Base-by-base conservation (phyloP, 371 early-diverging fungal genomes). In the Actinomucor elegans region DNA sequence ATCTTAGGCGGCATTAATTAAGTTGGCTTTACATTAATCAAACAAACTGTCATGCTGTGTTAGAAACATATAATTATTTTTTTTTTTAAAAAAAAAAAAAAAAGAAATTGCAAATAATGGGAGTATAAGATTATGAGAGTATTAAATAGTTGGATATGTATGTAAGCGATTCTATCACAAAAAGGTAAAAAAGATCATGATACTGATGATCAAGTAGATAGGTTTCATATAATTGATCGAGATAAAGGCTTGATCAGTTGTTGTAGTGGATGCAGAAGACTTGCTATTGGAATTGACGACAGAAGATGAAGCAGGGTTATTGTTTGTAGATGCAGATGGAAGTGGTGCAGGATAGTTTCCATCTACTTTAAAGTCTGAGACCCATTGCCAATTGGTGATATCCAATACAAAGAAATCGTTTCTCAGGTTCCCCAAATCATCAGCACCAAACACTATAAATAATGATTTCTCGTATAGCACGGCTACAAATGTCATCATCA, bases 391-490 rank as follows among this genome's bases (percentile, higher is more conserved):
- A 42, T 61, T 40, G 0, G 6, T 26, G 31, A 52, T 35, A 20
- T 61, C 62, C 7, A 61, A 12, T 9, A 56, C 36, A 36, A 42
- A 47, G 31, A 56, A 58, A 42, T 52, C 58, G 28, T 58, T 58
- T 58, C 58, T 45, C 2, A 47, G 27, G 6, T 11, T 40, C 15
- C 49, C 57, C 31, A 57, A 34, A 5, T 18, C 32, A 34, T 61
- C 61, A 10, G 48, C 55, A 24, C 61, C 61, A 42, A 61, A 61
- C 4, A 61, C 32, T 7, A 61, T 37, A 34, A 61, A 61, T 18
- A 61, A 32, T 2, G 61, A 48, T 14, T 20, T 37, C 6, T 47
- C 18, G 20, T 55, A 46, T 4, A 51, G 33, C 5, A 55, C 55
- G 15, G 46, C 58, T 45, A 38, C 11, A 45, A 17, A 17, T 21